A percentile compares a stretch with the other conserved stretches of the same genome.
phyloP scores from a whole-genome alignment of 805 yeast species.

The Nakazawaea peltata region DNA sequence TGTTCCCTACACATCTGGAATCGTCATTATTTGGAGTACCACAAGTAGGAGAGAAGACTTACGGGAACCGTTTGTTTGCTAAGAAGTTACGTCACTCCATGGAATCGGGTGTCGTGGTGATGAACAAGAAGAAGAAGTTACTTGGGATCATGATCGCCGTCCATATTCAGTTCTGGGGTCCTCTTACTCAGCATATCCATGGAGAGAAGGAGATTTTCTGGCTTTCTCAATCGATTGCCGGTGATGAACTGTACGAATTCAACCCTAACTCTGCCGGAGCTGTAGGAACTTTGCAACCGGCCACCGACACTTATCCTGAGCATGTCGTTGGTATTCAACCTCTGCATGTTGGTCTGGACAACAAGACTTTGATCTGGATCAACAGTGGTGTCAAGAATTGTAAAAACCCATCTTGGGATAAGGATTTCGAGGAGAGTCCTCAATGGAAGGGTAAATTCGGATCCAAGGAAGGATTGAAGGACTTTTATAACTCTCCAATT shows the following conservation, averaged over 20 bases:
- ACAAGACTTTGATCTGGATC: slow-evolving; percentile 49
- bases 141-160: slow-evolving; percentile 37
- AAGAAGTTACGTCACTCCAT: slow-evolving; percentile 34
- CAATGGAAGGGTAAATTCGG: slow-evolving; percentile 17
- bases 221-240: slow-evolving; percentile 54
- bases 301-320: slow-evolving; percentile 18
- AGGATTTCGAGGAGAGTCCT: slow-evolving; percentile 26
- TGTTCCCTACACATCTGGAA: slow-evolving; percentile 10
- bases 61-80: slow-evolving; percentile 29
- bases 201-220: slow-evolving; percentile 79
- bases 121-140: slow-evolving; percentile 42
- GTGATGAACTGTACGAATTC: slow-evolving; percentile 46
- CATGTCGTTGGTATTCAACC: slow-evolving; percentile 31
- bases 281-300: slow-evolving; percentile 30
- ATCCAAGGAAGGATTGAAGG: slow-evolving; percentile 19
- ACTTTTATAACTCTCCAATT: slow-evolving; percentile 30
- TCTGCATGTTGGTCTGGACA: slow-evolving; percentile 48
- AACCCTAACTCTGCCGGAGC: slow-evolving; percentile 49
- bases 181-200: slow-evolving; percentile 46
- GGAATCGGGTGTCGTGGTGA: slow-evolving; percentile 41
- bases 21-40: slow-evolving; percentile 22
- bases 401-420: slow-evolving; percentile 32
- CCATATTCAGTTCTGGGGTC: slow-evolving; percentile 32
- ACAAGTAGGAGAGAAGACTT: slow-evolving; percentile 19
- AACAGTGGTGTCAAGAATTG: slow-evolving; percentile 68